Conservation (phyloP, 768 basidiomycete species). For the Asterophora parasitica region DNA sequence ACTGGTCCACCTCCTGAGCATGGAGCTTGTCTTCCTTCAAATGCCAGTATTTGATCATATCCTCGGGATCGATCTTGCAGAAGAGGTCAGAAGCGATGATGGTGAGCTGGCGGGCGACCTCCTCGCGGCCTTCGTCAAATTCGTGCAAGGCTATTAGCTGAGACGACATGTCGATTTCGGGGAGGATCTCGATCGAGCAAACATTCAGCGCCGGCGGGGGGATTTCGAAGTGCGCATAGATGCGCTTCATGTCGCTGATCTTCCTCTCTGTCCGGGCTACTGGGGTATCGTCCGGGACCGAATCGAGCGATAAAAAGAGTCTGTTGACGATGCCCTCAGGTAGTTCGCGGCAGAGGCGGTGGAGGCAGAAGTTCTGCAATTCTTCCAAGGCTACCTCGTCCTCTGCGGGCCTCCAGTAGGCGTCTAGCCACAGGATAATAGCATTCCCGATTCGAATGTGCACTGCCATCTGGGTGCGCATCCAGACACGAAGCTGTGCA, state of each 20-base stretch:
- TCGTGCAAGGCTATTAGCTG: constrained; percentile 30
- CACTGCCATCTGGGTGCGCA: constrained; percentile 41
- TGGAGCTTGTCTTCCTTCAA: constrained; percentile 11
- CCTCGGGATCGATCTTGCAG: constrained; percentile 36
- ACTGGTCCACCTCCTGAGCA: constrained; percentile 14
- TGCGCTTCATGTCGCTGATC: constrained; percentile 9
- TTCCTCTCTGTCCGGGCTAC: constrained; percentile 14
- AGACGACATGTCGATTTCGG: constrained; percentile 21
- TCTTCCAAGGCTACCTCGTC: constrained; percentile 39
- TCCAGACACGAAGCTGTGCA: constrained; percentile 31
- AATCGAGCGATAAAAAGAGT: constrained; percentile 27
- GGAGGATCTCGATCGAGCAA: constrained; percentile 13
- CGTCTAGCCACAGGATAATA: constrained; percentile 66
- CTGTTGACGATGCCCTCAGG: constrained; percentile 21
- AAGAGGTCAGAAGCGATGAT: constrained; percentile 32
- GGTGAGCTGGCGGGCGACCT: constrained; percentile 44
- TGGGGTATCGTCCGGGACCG: constrained; percentile 12
- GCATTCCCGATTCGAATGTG: constrained; percentile 57
- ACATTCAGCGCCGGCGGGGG: background rate
- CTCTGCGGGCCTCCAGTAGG: constrained; percentile 54
- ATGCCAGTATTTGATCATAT: constrained; percentile 37
- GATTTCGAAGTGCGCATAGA: constrained; percentile 6
- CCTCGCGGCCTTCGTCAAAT: constrained; percentile 29
- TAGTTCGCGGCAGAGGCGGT: constrained; percentile 24
- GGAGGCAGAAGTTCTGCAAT: constrained; percentile 21